Evolutionary conservation across 2,329 filamentous ascomycete genomes (phyloP).

Genomic region (Botrytis byssoidea): DNA sequence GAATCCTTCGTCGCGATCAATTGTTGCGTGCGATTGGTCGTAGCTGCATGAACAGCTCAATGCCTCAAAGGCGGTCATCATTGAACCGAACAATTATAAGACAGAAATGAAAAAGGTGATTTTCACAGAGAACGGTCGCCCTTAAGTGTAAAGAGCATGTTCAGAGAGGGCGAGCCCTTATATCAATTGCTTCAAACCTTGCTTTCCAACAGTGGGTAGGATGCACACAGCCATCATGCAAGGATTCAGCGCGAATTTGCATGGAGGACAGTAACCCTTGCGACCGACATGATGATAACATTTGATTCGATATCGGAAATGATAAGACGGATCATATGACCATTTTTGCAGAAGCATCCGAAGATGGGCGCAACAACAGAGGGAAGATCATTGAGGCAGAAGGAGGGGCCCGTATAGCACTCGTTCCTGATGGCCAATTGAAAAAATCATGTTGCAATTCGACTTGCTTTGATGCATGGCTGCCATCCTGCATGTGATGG

Average conservation of each 20-base stretch:
- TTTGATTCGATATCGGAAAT: slow-evolving; percentile 7
- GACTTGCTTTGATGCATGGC: neutral
- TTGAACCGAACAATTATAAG: neutral
- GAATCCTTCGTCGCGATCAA: neutral
- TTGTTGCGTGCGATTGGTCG: slow-evolving; percentile 4
- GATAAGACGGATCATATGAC: slow-evolving; percentile 10
- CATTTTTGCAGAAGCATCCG: neutral
- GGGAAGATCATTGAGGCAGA: slow-evolving; percentile 9
- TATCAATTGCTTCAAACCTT: slow-evolving; percentile 1
- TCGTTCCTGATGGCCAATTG: neutral
- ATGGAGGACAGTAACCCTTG: slow-evolving; percentile 5
- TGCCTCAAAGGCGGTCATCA: neutral
- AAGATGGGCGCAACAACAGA: slow-evolving; percentile 1
- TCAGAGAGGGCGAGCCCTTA: neutral
- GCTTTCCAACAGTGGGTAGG: slow-evolving; percentile 4
- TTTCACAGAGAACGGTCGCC: neutral
- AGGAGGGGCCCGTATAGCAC: neutral
- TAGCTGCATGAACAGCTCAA: slow-evolving; percentile 11
- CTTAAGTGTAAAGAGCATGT: neutral
- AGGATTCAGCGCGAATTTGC: slow-evolving; percentile 5
- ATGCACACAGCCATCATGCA: slow-evolving; percentile 7
- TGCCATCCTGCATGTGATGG: neutral
- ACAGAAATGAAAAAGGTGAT: neutral
- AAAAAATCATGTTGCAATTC: neutral
- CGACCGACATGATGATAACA: neutral